Conservation (phyloP, 1,139 yeast genomes). For the Diutina pseudorugosa region DNA sequence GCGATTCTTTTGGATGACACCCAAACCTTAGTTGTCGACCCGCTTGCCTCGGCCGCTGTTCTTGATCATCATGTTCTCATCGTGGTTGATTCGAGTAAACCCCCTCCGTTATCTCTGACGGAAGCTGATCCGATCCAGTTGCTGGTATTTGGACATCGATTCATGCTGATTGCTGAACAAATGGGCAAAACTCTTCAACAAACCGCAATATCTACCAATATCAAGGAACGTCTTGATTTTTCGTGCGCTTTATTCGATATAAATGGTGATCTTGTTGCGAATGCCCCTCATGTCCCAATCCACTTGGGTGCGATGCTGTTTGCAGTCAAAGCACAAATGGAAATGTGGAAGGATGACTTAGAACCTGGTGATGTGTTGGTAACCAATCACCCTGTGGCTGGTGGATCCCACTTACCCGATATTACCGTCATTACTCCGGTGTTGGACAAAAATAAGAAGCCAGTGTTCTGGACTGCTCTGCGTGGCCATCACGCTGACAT, state of each 20-base stretch:
- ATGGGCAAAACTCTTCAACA: constrained; percentile 77
- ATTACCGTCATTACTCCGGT: constrained; percentile 36
- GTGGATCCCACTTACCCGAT: constrained; percentile 79
- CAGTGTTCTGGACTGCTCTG: constrained; percentile 51
- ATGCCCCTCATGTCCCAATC: constrained; percentile 83
- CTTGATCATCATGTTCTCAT: constrained; percentile 46
- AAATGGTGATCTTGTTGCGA: constrained; percentile 69
- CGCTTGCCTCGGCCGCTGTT: constrained; percentile 52
- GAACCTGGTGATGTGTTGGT: constrained; percentile 65
- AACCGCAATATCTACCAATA: constrained; percentile 77
- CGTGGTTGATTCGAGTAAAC: constrained; percentile 13
- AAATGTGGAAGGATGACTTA: constrained; percentile 48
- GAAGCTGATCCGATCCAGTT: constrained; percentile 52
- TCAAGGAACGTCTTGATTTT: constrained; percentile 72
- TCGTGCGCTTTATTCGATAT: constrained; percentile 75
- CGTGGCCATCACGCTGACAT: constrained; percentile 62
- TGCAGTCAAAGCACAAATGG: constrained; percentile 60
- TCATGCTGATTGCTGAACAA: constrained; percentile 84
- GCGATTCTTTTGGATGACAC: constrained; percentile 78
- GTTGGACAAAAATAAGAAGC: constrained; percentile 41
- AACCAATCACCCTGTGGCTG: constrained; percentile 69
- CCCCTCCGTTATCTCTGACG: constrained; percentile 1
- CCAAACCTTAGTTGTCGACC: constrained; percentile 76
- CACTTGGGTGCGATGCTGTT: constrained; percentile 84
- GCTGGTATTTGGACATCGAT: constrained; percentile 72